A percentile compares a stretch with the other conserved stretches of the same genome.
Evolutionary conservation across 108 stramenopile genomes (phyloP).

Genomic region (Stephanodiscus minutulus): DNA sequence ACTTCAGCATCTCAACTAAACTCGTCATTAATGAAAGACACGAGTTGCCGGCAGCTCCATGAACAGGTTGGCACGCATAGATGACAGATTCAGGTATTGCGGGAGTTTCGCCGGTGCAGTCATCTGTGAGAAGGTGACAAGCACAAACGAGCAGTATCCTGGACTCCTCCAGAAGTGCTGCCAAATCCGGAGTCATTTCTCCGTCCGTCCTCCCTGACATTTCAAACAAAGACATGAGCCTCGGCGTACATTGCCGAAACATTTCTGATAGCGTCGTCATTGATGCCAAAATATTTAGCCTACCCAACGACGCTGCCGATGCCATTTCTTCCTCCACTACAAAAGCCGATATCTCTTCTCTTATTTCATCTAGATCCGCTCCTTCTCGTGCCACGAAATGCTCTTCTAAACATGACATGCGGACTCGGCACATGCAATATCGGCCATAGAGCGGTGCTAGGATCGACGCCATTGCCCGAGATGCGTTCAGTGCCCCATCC

Average conservation of each 20-base stretch:
- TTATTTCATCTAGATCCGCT: slow-evolving; percentile 77
- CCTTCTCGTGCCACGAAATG: slow-evolving; percentile 62
- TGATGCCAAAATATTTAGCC: slow-evolving; percentile 62
- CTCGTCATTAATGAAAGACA: slow-evolving; percentile 48
- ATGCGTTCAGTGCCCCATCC: slow-evolving; percentile 46
- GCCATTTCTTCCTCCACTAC: slow-evolving; percentile 82
- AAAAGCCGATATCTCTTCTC: slow-evolving; percentile 75
- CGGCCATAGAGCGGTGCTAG: slow-evolving; percentile 73
- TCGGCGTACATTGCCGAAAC: slow-evolving; percentile 59
- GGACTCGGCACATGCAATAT: slow-evolving; percentile 64
- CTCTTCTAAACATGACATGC: slow-evolving; percentile 80
- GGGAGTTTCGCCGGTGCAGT: slow-evolving; percentile 76
- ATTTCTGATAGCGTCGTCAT: slow-evolving; percentile 58
- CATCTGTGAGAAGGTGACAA: slow-evolving; percentile 81
- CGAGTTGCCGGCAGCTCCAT: slow-evolving; percentile 30
- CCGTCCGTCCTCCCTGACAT: slow-evolving; percentile 9
- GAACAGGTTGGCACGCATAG: slow-evolving; percentile 38
- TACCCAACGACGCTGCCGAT: slow-evolving; percentile 63
- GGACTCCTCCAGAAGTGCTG: slow-evolving; percentile 83
- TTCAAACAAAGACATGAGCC: slow-evolving; percentile 63
- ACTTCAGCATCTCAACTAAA: slow-evolving; percentile 56
- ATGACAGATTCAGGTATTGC: slow-evolving; percentile 68
- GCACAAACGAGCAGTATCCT: slow-evolving; percentile 70
- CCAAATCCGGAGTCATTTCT: slow-evolving; percentile 66
- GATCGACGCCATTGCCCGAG: slow-evolving; percentile 41